Percentiles rank a stretch among this genome's conserved stretches.
These are phyloP conservation scores for Beta vulgaris DNA, from an alignment of 148 eudicot species.

Conservation along the genomic window DNA sequence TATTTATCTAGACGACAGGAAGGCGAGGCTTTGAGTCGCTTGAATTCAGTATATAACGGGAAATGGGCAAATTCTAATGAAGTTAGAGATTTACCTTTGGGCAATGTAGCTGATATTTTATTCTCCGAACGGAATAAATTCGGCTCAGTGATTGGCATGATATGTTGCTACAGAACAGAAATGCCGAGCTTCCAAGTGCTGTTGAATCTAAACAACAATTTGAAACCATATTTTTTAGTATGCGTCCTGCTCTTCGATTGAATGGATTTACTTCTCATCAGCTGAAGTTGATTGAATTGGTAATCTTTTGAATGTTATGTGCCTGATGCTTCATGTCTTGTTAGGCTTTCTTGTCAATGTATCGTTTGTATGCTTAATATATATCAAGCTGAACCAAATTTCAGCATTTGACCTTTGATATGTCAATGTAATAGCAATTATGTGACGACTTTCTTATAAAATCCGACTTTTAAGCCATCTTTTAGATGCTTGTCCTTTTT, in stretches of 20 bases:
- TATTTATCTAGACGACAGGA: conserved; percentile 99
- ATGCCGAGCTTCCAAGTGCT: conserved; percentile 35
- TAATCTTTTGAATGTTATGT: conserved; percentile 35
- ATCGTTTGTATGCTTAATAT: neutral
- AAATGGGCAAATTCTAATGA: conserved; percentile 39
- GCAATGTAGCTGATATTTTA: conserved; percentile 66
- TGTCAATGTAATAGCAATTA: conserved; percentile 1
- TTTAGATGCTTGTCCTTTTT: neutral
- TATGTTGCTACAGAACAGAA: conserved; percentile 41
- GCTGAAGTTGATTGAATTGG: conserved; percentile 77
- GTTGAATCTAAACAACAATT: conserved; percentile 43
- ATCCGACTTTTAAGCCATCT: neutral
- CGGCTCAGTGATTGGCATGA: conserved; percentile 70
- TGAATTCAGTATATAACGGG: conserved; percentile 39
- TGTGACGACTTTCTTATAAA: neutral
- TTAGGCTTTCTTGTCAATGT: neutral
- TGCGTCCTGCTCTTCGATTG: conserved; percentile 74
- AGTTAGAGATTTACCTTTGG: conserved; percentile 39
- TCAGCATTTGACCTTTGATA: neutral
- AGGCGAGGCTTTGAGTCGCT: conserved; percentile 56
- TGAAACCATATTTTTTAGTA: conserved; percentile 67
- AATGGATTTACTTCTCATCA: conserved; percentile 82
- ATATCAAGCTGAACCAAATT: neutral
- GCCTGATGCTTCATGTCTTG: conserved; percentile 1
- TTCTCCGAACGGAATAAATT: conserved; percentile 78